These are phyloP conservation scores for Pouteria campechiana DNA, from an alignment of 179 eudicot genomes.

Conservation along the genomic window DNA sequence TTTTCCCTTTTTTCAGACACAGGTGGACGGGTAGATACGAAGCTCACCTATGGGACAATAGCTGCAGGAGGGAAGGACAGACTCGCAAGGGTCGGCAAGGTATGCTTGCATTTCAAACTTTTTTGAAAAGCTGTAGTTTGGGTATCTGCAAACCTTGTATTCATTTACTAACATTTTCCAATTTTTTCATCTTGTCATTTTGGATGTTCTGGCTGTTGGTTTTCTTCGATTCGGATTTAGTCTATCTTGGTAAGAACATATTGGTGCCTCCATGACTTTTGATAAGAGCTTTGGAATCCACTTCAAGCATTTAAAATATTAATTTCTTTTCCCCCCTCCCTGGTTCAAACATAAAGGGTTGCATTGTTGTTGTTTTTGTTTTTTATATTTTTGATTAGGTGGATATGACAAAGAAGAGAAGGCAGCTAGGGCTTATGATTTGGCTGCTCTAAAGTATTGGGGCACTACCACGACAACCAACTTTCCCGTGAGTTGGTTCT, in stretches of 20 bases:
- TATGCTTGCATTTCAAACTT: too few species aligned
- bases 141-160: too few species aligned
- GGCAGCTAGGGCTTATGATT: slow-evolving; percentile 94
- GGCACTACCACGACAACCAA: slow-evolving; percentile 89
- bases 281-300: too few species aligned
- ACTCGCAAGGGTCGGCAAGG: slow-evolving; percentile 97
- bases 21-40: slow-evolving; percentile 98
- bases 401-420: slow-evolving; percentile 99
- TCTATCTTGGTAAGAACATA: slow-evolving; percentile 77
- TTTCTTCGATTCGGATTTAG: slow-evolving; percentile 32
- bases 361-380: neutral
- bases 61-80: slow-evolving; percentile 94
- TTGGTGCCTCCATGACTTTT: too few species aligned
- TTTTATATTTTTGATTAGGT: slow-evolving; percentile 20
- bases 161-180: neutral
- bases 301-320: too few species aligned
- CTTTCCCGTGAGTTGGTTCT: slow-evolving; percentile 53
- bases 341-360: too few species aligned
- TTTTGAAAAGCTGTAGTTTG: too few species aligned
- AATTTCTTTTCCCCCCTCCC: too few species aligned
- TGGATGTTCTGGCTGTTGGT: slow-evolving; percentile 2
- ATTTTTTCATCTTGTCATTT: slow-evolving; percentile 3
- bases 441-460: slow-evolving; percentile 97
- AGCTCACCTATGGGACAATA: slow-evolving; percentile 96
- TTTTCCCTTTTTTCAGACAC: slow-evolving; percentile 54